Percentiles rank a stretch among this genome's conserved stretches.
Conservation (phyloP, 1,284 basidiomycete genomes). For the Trametes versicolor region DNA sequence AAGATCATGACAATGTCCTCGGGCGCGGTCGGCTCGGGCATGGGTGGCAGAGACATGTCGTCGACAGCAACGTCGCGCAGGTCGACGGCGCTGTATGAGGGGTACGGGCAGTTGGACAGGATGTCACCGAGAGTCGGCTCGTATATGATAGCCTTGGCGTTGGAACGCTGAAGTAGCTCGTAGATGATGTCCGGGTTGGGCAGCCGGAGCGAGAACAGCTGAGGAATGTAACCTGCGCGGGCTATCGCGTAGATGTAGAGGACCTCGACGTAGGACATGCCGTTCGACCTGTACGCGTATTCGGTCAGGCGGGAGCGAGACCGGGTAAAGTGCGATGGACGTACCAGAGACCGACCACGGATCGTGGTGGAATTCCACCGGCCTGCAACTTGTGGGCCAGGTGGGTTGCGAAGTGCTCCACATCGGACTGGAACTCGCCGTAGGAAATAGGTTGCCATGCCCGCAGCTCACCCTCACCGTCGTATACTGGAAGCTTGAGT, state of each 20-base stretch:
- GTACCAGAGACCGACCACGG: constrained; percentile 75
- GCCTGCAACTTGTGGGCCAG: constrained; percentile 57
- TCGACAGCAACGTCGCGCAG: constrained; percentile 47
- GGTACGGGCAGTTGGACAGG: constrained; percentile 55
- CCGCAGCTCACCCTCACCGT: constrained; percentile 46
- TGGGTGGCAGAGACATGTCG: constrained; percentile 37
- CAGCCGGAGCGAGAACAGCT: constrained; percentile 75
- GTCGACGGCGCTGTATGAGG: constrained; percentile 53
- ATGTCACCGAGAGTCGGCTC: constrained; percentile 56
- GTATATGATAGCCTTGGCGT: constrained; percentile 67
- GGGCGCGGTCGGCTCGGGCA: constrained; percentile 37
- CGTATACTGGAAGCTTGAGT: constrained; percentile 57
- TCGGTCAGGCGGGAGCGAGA: constrained; percentile 15
- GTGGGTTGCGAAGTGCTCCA: constrained; percentile 61
- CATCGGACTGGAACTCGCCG: constrained; percentile 59
- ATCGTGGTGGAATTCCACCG: constrained; percentile 56
- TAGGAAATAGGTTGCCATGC: constrained; percentile 63
- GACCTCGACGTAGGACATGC: constrained; percentile 71
- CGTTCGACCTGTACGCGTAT: constrained; percentile 60
- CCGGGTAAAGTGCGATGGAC: background rate
- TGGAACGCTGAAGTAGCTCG: constrained; percentile 65
- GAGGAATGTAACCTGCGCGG: constrained; percentile 75
- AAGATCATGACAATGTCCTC: constrained; percentile 66
- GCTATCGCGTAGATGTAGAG: constrained; percentile 76
- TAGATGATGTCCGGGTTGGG: constrained; percentile 73